A percentile compares a stretch with the other conserved stretches of the same genome.
phyloP scores from a whole-genome alignment of 1,139 yeast genomes.

The Yamadazyma spencermartinsiae region DNA sequence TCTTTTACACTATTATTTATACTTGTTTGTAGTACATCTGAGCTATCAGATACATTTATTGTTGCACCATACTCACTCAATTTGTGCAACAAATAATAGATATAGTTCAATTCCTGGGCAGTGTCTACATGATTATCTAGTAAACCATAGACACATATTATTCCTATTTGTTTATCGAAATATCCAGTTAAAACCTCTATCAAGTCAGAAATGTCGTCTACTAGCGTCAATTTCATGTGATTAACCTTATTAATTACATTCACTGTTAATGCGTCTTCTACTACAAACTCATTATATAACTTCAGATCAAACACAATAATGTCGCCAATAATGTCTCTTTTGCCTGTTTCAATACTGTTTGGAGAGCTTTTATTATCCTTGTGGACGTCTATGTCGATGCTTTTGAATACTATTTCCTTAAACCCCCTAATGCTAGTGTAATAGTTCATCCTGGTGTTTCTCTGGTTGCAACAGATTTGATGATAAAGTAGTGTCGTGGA shows the following conservation, averaged over 20 bases:
- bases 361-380: too few species aligned
- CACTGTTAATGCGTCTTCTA: not conserved
- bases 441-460: too few species aligned
- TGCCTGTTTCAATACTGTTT: too few species aligned
- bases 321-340: constrained; percentile 4
- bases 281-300: constrained; percentile 2
- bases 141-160: constrained; percentile 14
- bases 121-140: constrained; percentile 9
- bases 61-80: not conserved
- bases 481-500: too few species aligned
- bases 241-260: constrained; percentile 6
- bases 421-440: too few species aligned
- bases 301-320: constrained; percentile 8
- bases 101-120: constrained; percentile 5
- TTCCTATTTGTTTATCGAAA: constrained; percentile 1
- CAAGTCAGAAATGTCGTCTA: constrained; percentile 12
- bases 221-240: constrained; percentile 8
- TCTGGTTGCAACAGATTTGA: too few species aligned
- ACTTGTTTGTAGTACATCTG: not conserved
- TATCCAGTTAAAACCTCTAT: constrained; percentile 5
- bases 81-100: constrained; percentile 4
- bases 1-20: not conserved
- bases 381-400: too few species aligned
- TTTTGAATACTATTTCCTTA: too few species aligned
- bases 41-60: not conserved